A percentile compares a stretch with the other conserved stretches of the same genome.
Evolutionary conservation across 208 protist genomes (phyloP).

Genomic region (Trichomonas vaginalis): DNA sequence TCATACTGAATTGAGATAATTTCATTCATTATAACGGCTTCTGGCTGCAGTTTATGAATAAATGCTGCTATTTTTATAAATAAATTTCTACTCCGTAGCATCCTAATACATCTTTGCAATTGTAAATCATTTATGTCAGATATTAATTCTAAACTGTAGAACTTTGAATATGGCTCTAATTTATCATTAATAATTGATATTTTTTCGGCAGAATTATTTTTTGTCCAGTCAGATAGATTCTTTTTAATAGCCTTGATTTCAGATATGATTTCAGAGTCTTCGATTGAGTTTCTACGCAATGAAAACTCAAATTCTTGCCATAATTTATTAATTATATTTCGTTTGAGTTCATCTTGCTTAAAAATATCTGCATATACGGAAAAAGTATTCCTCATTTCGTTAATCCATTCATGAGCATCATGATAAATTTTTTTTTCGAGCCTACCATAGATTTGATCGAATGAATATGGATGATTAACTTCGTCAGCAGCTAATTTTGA

Average conservation of each 20-base stretch:
- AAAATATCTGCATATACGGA: background rate
- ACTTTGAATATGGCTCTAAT: too few species aligned
- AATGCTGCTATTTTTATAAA: background rate
- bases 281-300: background rate
- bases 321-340: background rate
- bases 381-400: background rate
- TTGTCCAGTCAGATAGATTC: background rate
- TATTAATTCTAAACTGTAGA: too few species aligned
- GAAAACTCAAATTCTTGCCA: background rate
- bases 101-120: background rate
- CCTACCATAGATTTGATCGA: background rate
- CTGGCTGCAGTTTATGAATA: background rate
- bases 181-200: too few species aligned
- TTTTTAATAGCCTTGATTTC: background rate
- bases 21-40: background rate
- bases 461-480: background rate
- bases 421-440: background rate
- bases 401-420: background rate
- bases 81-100: background rate
- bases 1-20: background rate
- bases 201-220: background rate
- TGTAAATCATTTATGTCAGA: too few species aligned
- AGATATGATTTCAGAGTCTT: background rate
- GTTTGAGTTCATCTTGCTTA: background rate
- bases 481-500: background rate